These are phyloP conservation scores for Cyclocybe aegerita DNA, from an alignment of 768 basidiomycete species.

Conservation along the genomic window DNA sequence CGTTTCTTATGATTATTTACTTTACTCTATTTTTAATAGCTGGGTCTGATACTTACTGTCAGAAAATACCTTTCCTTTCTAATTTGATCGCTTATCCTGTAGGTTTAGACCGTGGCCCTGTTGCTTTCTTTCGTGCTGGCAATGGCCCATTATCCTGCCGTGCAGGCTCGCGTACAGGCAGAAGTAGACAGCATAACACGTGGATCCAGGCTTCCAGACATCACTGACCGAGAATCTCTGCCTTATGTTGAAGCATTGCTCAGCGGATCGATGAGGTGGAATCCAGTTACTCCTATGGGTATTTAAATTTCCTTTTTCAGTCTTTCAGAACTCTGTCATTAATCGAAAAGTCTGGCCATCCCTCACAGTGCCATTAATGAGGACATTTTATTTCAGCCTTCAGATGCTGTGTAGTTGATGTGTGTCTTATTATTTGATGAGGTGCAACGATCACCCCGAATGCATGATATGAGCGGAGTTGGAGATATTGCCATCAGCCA, in stretches of 20 bases:
- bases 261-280: conserved; percentile 43
- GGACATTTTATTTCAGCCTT: conserved; percentile 20
- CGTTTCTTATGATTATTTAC: background rate
- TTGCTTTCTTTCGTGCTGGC: conserved; percentile 29
- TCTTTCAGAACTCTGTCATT: background rate
- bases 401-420: background rate
- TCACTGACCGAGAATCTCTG: conserved; percentile 35
- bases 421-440: background rate
- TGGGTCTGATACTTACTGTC: conserved; percentile 20
- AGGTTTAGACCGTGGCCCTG: conserved; percentile 23
- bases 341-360: conserved; percentile 20
- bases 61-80: background rate
- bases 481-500: no score
- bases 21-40: conserved; percentile 8
- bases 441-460: conserved; percentile 27
- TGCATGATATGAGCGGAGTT: no score
- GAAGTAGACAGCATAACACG: conserved; percentile 45
- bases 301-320: background rate
- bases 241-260: conserved; percentile 44
- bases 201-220: conserved; percentile 38
- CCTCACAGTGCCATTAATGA: conserved; percentile 31
- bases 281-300: conserved; percentile 35
- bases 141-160: conserved; percentile 39
- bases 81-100: background rate
- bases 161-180: conserved; percentile 38